These are phyloP conservation scores for Stygiomarasmius scandens DNA, from an alignment of 1,284 basidiomycete genomes.

Conservation along the genomic window DNA sequence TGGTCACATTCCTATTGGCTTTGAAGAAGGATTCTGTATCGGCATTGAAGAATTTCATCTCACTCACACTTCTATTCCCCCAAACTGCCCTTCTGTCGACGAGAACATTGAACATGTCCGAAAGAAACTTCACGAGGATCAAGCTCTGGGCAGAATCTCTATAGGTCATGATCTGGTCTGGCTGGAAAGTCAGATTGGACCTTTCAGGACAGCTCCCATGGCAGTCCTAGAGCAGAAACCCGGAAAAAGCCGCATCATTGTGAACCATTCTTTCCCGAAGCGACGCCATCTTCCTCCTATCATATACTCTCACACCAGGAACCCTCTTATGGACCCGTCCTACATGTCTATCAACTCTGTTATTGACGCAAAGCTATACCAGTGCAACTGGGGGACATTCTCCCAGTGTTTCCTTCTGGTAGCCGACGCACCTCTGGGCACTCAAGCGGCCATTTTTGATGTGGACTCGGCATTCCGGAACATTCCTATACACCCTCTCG, in stretches of 20 bases:
- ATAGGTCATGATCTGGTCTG: neutral
- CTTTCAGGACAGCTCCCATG: conserved; percentile 7
- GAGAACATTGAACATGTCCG: neutral
- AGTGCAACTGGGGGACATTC: conserved; percentile 34
- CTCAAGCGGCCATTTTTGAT: conserved; percentile 26
- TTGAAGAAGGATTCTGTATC: conserved; percentile 5
- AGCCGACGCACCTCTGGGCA: conserved; percentile 17
- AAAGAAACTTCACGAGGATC: conserved; percentile 9
- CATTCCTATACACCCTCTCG: conserved; percentile 22
- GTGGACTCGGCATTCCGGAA: conserved; percentile 25
- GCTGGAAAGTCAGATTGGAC: neutral
- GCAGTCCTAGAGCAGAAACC: neutral
- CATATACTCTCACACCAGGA: no score
- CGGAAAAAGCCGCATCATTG: neutral
- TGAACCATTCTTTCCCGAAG: no score
- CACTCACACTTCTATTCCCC: neutral
- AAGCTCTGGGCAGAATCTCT: neutral
- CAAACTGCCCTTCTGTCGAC: conserved; percentile 9
- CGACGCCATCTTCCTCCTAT: no score
- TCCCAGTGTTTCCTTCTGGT: conserved; percentile 9
- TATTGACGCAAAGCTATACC: conserved; percentile 26
- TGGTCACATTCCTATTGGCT: neutral
- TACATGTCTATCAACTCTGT: conserved; percentile 26
- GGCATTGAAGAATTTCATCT: neutral
- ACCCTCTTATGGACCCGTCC: neutral